Evolutionary conservation across 2,329 filamentous ascomycete species (phyloP), one percentile per base, ranked within the genome.

Genomic region (Herpomyces periplanetae): DNA sequence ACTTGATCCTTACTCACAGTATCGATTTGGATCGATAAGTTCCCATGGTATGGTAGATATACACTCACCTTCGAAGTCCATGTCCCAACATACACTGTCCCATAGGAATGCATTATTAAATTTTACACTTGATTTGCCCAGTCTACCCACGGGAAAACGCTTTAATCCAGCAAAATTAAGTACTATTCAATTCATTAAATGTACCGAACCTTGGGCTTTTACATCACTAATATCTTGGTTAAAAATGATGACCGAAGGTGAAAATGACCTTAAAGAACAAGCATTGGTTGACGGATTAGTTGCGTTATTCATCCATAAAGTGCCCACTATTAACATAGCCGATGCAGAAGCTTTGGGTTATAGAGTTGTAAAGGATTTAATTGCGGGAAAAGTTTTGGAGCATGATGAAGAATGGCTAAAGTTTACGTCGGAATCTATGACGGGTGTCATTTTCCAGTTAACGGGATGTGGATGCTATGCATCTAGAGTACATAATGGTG

Each of bases 381-480:
- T 75, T 27, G 49, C 53, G 10, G 56, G 61, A 5, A 61, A 59
- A 15, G 66, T 69, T 5, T 42, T 96, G 13, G 45, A 84, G 3
- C 59, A 61, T 7, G 75, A 88, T 13, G 80, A 96, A 36, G 84
- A 96, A 41, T 96, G 84, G 80, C 62, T 96, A 27, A 88, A 84
- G 33, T 73, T 91, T 33, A 64, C 68, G 4, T 46, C 51, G 1
- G 68, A 62, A 4, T 53, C 51, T 10, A 56, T 91, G 31, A 73
- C 65, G 10, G 84, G 80, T 21, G 73, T 96, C 3, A 44, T 96
- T 17, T 88, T 65, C 49, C 84, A 96, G 35, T 45, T 96, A 18
- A 87, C 73, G 3, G 71, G 73, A 4, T 56, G 56, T 10, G 80
- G 80, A 7, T 96, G 80, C 34, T 96, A 96, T 36, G 59, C 75